Evolutionary conservation across 164 flowering plant genomes (phyloP).

Genomic region (Saururus chinensis): DNA sequence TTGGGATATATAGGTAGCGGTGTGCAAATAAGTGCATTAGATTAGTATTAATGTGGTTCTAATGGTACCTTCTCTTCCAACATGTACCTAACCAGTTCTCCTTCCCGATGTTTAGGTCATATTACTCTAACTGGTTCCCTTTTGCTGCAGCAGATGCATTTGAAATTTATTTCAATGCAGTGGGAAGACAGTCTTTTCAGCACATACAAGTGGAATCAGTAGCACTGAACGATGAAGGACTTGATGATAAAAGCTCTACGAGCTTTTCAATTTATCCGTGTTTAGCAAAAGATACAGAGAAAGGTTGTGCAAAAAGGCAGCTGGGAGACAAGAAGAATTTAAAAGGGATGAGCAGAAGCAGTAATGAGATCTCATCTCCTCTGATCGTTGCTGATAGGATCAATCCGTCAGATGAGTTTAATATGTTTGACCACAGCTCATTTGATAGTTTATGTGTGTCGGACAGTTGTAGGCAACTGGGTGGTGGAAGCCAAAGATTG

Average conservation of each 20-base stretch:
- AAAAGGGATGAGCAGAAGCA: constrained; percentile 25
- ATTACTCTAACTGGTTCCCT: not conserved
- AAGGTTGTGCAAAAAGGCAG: constrained; percentile 63
- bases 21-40: no score
- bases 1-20: no score
- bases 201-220: constrained; percentile 25
- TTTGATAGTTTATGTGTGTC: constrained; percentile 10
- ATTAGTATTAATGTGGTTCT: no score
- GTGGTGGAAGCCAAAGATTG: constrained; percentile 3
- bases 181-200: constrained; percentile 26
- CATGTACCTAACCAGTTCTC: not conserved
- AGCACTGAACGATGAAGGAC: constrained; percentile 27
- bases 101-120: not conserved
- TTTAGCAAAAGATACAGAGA: constrained; percentile 23
- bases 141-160: constrained; percentile 1
- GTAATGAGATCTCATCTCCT: constrained; percentile 17
- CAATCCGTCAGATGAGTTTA: constrained; percentile 20
- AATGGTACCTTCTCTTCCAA: no score
- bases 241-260: constrained; percentile 37
- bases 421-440: constrained; percentile 16
- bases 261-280: constrained; percentile 18
- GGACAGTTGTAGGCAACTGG: constrained; percentile 7
- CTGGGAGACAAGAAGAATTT: constrained; percentile 66
- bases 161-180: not conserved
- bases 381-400: constrained; percentile 16